phyloP scores from a whole-genome alignment of 208 protist genomes.

The Strigomonas oncopelti region DNA sequence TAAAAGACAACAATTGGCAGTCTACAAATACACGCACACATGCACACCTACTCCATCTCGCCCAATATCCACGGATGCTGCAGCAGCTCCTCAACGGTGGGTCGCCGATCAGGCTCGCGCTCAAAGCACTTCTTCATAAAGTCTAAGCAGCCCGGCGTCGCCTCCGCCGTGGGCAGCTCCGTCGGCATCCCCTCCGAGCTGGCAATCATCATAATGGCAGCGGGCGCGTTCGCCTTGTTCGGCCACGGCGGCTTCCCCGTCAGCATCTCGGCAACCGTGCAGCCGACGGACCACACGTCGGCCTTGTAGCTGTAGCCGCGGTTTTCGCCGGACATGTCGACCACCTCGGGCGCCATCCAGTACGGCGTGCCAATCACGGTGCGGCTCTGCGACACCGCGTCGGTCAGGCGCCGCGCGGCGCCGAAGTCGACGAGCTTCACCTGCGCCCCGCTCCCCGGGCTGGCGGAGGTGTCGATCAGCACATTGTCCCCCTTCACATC shows the following conservation, averaged over 20 bases:
- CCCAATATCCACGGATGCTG: slow-evolving; percentile 83
- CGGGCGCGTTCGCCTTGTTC: slow-evolving; percentile 64
- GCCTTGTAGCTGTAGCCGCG: slow-evolving; percentile 88
- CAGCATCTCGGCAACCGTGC: slow-evolving; percentile 91
- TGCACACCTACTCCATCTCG: slow-evolving; percentile 41
- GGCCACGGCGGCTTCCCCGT: slow-evolving; percentile 90
- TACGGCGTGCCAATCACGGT: slow-evolving; percentile 92
- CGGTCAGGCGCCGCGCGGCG: slow-evolving; percentile 71
- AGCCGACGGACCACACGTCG: slow-evolving; percentile 92
- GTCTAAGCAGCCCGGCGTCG: slow-evolving; percentile 69
- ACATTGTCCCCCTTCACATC: slow-evolving; percentile 92
- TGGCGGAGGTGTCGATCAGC: slow-evolving; percentile 74
- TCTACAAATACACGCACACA: too few relatives aligned
- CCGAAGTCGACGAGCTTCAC: slow-evolving; percentile 92
- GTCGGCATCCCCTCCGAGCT: slow-evolving; percentile 65
- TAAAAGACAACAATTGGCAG: background rate
- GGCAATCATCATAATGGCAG: slow-evolving; percentile 90
- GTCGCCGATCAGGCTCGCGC: slow-evolving; percentile 67
- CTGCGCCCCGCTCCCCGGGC: slow-evolving; percentile 51
- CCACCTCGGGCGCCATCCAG: slow-evolving; percentile 92
- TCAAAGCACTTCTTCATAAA: slow-evolving; percentile 86
- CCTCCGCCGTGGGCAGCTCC: slow-evolving; percentile 77
- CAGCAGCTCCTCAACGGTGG: slow-evolving; percentile 82
- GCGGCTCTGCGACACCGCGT: slow-evolving; percentile 79
- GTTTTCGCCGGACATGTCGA: slow-evolving; percentile 50